phyloP scores from a whole-genome alignment of 805 yeast genomes.

The Candida tibetensis region DNA sequence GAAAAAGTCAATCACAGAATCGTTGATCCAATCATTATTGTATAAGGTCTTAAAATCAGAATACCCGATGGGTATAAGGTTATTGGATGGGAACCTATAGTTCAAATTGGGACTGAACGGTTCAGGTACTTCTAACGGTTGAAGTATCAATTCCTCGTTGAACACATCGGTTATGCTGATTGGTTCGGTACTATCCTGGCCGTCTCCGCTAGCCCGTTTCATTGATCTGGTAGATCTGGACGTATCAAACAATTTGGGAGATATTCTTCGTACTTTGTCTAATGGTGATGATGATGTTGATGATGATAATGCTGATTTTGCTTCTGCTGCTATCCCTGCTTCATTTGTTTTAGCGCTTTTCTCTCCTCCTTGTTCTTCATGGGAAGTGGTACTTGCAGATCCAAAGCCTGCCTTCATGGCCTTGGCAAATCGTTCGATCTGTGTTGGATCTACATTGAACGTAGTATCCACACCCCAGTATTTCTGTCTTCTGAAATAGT shows the following conservation, averaged over 20 bases:
- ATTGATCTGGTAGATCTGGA: not conserved
- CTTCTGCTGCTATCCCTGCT: not conserved
- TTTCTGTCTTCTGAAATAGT: constrained; percentile 6
- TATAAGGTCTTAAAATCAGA: constrained; percentile 77
- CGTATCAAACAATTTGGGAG: not conserved
- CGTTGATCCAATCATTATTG: constrained; percentile 86
- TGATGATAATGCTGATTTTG: not conserved
- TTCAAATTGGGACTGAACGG: constrained; percentile 47
- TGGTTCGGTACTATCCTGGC: not conserved
- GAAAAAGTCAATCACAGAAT: constrained; percentile 82
- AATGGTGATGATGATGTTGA: no score
- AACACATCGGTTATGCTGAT: not conserved
- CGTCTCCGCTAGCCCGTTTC: not conserved
- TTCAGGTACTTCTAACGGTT: constrained; percentile 28
- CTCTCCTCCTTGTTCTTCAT: not conserved
- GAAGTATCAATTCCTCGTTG: constrained; percentile 4
- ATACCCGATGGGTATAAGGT: constrained; percentile 54
- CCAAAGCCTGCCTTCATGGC: not conserved
- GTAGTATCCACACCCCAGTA: constrained; percentile 4
- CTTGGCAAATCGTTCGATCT: constrained; percentile 2
- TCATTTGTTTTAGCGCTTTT: not conserved
- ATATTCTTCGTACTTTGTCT: not conserved
- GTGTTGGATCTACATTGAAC: constrained; percentile 2
- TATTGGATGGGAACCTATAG: constrained; percentile 52
- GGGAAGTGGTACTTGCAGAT: not conserved